These are phyloP conservation scores for Trapa incisa DNA, from an alignment of 345 rosid genomes.

Conservation along the genomic window DNA sequence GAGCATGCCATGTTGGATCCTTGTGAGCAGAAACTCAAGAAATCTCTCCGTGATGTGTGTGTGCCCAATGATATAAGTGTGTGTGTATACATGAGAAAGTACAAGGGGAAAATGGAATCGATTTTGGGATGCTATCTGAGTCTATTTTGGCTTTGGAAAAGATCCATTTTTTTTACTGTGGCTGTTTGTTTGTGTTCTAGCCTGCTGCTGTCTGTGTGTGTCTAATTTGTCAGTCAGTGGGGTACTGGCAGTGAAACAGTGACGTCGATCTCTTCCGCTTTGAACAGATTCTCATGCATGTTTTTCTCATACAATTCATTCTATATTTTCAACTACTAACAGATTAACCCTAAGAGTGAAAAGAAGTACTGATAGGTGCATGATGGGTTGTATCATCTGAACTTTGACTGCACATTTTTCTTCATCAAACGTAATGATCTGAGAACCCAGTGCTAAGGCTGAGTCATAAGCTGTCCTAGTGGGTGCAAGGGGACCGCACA, in stretches of 20 bases:
- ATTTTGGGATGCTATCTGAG: constrained; percentile 60
- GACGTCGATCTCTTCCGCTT: constrained; percentile 8
- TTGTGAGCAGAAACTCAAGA: not conserved
- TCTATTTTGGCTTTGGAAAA: constrained; percentile 8
- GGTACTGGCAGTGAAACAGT: constrained; percentile 37
- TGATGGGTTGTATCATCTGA: not conserved
- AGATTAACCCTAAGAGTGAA: no score
- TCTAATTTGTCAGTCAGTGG: constrained; percentile 33
- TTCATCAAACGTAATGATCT: no score
- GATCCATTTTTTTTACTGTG: constrained; percentile 7
- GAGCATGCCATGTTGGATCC: constrained; percentile 4
- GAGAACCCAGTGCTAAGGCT: no score
- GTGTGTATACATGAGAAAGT: constrained; percentile 1
- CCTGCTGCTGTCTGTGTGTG: no score
- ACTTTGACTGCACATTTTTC: no score
- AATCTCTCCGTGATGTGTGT: not conserved
- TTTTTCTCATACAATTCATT: constrained; percentile 8
- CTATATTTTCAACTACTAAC: no score
- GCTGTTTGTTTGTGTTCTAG: not conserved
- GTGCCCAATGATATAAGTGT: no score
- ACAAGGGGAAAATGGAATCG: constrained; percentile 53
- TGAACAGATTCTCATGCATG: not conserved
- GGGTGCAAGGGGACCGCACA: no score
- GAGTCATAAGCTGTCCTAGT: no score
- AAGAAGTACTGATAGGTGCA: no score